Percentiles rank a stretch among this genome's conserved stretches.
Evolutionary conservation across 2,329 filamentous ascomycete genomes (phyloP).

Genomic region (Claviceps africana): DNA sequence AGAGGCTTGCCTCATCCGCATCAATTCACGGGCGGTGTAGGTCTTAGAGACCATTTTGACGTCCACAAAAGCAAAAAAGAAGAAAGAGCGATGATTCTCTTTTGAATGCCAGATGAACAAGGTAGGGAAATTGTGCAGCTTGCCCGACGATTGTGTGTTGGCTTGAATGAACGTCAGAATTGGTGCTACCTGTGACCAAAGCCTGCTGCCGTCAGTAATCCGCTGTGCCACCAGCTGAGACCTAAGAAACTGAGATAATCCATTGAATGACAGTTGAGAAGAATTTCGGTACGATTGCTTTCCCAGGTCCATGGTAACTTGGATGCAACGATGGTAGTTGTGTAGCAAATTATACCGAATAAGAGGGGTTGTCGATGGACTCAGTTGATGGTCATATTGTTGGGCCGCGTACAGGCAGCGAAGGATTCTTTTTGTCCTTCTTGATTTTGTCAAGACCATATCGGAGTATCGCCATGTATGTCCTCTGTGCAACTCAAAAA

Average conservation of each 20-base stretch:
- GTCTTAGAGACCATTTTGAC: constrained; percentile 27
- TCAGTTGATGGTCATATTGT: constrained; percentile 24
- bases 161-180: constrained; percentile 21
- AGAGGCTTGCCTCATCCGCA: constrained; percentile 19
- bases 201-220: constrained; percentile 17
- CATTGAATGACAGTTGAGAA: constrained; percentile 6
- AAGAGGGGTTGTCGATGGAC: constrained; percentile 15
- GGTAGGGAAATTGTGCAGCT: constrained; percentile 19
- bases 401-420: constrained; percentile 20
- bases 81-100: constrained; percentile 22
- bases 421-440: constrained; percentile 22
- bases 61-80: constrained; percentile 26
- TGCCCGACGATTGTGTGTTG: constrained; percentile 10
- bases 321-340: constrained; percentile 16
- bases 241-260: constrained; percentile 13
- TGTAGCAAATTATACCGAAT: constrained; percentile 19
- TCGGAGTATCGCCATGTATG: constrained; percentile 4
- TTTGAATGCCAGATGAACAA: constrained; percentile 25
- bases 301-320: constrained; percentile 15
- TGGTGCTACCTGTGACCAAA: constrained; percentile 18
- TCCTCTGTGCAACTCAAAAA: constrained; percentile 1
- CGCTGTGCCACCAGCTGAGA: constrained; percentile 15
- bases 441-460: constrained; percentile 15
- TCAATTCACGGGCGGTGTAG: constrained; percentile 32
- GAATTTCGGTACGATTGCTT: constrained; percentile 15